Evolutionary conservation across 2,329 filamentous ascomycete species (phyloP), one percentile per base, ranked within the genome.

Genomic region (Cucurbitaria berberidis): DNA sequence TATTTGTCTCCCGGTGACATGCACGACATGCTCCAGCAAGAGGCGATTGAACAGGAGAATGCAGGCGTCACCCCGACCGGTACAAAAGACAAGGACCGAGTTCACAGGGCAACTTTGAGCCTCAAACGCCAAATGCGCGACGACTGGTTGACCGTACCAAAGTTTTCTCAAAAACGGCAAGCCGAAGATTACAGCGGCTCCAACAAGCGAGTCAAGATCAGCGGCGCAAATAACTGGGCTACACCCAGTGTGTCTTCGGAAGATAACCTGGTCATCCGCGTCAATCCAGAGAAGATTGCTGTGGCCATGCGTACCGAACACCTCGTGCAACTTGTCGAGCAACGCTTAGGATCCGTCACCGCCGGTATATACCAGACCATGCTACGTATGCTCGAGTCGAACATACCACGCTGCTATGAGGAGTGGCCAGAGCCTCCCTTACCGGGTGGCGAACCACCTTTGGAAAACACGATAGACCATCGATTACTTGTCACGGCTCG

Each of bases 251-350:
- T 40, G 13, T 45, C 51, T 10, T 59, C 57, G 16, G 69, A 96
- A 87, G 83, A 86, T 44, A 84, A 89, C 52, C 80, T 92, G 59
- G 82, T 93, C 30, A 80, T 98, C 43, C 86, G 88, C 24, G 81
- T 97, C 48, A 97, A 96, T 70, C 88, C 91, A 67, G 89, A 93
- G 50, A 96, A 93, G 73, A 90, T 91, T 53, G 80, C 88, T 6
- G 90, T 97, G 9, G 87, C 90, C 44, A 81, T 96, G 58, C 90
- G 93, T 51, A 96, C 91, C 65, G 84, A 88, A 59, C 85, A 86
- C 18, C 85, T 98, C 2, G 85, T 88, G 46, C 81, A 86, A n/a
- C 84, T 92, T 51, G 91, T 87, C 1, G 82, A 86, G 45, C 85
- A 89, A 47, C 81, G 84, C 27, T 82, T 95, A 18, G 90, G 92